Conservation (phyloP, 1,139 yeast genomes). For the Scheffersomyces insectosa region DNA sequence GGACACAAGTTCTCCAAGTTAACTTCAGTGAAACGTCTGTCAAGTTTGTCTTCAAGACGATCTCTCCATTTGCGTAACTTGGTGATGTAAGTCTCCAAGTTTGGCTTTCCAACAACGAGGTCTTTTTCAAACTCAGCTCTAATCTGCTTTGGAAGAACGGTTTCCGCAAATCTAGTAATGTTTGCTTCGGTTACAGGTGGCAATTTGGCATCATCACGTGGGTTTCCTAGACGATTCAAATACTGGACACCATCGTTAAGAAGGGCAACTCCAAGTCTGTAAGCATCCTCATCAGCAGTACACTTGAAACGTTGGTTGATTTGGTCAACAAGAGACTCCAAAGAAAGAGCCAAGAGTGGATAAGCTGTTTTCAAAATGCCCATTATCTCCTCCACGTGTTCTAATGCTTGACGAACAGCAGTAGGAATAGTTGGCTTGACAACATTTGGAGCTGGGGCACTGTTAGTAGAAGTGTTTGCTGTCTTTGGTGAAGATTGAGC, state of each 20-base stretch:
- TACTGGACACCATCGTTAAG: conserved; percentile 92
- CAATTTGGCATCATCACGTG: conserved; percentile 82
- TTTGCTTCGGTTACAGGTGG: conserved; percentile 93
- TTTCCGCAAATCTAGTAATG: conserved; percentile 87
- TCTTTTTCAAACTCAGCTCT: conserved; percentile 91
- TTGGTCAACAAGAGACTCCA: conserved; percentile 95
- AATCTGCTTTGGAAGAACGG: conserved; percentile 86
- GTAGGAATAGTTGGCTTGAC: conserved; percentile 10
- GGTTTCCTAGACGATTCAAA: conserved; percentile 79
- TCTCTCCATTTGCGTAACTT: conserved; percentile 92
- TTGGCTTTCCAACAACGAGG: conserved; percentile 84
- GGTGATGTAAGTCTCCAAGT: conserved; percentile 80
- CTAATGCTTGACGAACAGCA: conserved; percentile 77
- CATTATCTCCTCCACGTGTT: conserved; percentile 92
- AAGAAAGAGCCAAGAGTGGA: conserved; percentile 86
- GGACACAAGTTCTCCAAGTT: conserved; percentile 91
- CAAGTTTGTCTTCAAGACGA: conserved; percentile 86
- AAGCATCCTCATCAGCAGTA: conserved; percentile 94
- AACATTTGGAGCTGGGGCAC: conserved; percentile 1
- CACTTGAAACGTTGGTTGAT: conserved; percentile 92
- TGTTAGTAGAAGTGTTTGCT: conserved; percentile 12
- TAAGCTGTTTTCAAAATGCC: conserved; percentile 94
- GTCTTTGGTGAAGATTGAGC: conserved; percentile 11
- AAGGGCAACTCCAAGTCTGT: conserved; percentile 86
- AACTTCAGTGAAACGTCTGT: conserved; percentile 73